These are phyloP conservation scores for Rhinocladiella mackenziei DNA, from an alignment of 2,329 filamentous ascomycete genomes.

Conservation along the genomic window DNA sequence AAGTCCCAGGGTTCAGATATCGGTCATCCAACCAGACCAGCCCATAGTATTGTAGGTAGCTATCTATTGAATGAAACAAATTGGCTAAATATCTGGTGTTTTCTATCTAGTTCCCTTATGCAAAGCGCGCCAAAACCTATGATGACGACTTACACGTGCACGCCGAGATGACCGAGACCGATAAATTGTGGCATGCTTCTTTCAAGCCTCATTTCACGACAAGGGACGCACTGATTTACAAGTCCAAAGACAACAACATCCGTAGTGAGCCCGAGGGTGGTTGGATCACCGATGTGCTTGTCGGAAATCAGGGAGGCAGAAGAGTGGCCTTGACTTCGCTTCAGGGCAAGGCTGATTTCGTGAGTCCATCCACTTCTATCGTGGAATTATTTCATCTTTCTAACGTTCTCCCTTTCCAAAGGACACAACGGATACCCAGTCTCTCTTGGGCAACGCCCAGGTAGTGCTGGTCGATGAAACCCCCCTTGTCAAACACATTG, in stretches of 20 bases:
- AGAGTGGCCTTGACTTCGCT: slow-evolving; percentile 18
- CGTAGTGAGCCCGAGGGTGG: background rate
- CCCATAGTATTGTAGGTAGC: slow-evolving; percentile 41
- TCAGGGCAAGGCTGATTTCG: slow-evolving; percentile 2
- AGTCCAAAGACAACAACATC: slow-evolving; percentile 5
- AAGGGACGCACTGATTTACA: slow-evolving; percentile 20
- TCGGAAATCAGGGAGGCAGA: slow-evolving; percentile 1
- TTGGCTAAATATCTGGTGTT: slow-evolving; percentile 38
- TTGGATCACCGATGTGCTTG: slow-evolving; percentile 11
- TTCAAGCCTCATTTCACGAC: slow-evolving; percentile 40
- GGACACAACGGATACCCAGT: slow-evolving; percentile 13
- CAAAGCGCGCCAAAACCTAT: slow-evolving; percentile 70
- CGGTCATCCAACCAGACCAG: too few species aligned
- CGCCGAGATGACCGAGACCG: slow-evolving; percentile 58
- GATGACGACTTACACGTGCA: too few species aligned
- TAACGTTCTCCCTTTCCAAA: slow-evolving; percentile 5
- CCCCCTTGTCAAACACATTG: slow-evolving; percentile 47
- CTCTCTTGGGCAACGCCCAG: slow-evolving; percentile 15
- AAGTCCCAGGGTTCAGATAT: slow-evolving; percentile 25
- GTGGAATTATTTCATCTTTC: slow-evolving; percentile 1
- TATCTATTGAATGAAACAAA: slow-evolving; percentile 39
- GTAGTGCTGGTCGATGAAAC: slow-evolving; percentile 54
- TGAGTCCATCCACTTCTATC: background rate
- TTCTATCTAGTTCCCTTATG: slow-evolving; percentile 72
- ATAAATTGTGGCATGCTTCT: slow-evolving; percentile 66